A percentile compares a stretch with the other conserved stretches of the same genome.
phyloP scores from a whole-genome alignment of 768 basidiomycete species.

The Rhizopogon sp. region DNA sequence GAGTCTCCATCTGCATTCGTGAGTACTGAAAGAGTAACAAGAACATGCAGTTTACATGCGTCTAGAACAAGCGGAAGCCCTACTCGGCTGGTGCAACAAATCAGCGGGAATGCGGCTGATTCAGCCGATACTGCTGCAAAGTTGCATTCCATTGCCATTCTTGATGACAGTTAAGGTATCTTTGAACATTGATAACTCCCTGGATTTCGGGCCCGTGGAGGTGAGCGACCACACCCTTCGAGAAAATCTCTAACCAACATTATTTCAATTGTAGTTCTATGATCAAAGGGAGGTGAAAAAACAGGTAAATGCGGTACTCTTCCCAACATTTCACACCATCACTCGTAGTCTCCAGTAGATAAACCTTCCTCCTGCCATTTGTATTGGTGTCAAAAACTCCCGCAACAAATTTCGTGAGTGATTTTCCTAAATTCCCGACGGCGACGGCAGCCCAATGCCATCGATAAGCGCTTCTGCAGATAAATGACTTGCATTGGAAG shows the following conservation, averaged over 20 bases:
- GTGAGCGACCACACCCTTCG: background rate
- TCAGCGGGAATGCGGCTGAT: background rate
- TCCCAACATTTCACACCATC: background rate
- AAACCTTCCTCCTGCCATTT: background rate
- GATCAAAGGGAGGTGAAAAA: background rate
- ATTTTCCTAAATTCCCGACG: background rate
- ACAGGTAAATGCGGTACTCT: background rate
- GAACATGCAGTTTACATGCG: background rate
- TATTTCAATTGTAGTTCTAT: background rate
- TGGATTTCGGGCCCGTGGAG: background rate
- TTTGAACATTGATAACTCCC: background rate
- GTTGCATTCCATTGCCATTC: background rate
- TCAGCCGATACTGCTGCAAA: background rate
- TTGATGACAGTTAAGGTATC: background rate
- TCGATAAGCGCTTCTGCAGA: background rate
- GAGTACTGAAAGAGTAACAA: slow-evolving; percentile 7
- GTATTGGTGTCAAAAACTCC: background rate
- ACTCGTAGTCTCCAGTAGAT: no score
- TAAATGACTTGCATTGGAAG: background rate
- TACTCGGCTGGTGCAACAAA: no score
- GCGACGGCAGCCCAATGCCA: background rate
- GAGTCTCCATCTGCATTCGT: background rate
- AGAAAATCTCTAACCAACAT: background rate
- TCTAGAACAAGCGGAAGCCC: background rate
- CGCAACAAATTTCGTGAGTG: no score